Evolutionary conservation across 2,329 filamentous ascomycete species (phyloP).

Genomic region (Xylariaceae sp.): DNA sequence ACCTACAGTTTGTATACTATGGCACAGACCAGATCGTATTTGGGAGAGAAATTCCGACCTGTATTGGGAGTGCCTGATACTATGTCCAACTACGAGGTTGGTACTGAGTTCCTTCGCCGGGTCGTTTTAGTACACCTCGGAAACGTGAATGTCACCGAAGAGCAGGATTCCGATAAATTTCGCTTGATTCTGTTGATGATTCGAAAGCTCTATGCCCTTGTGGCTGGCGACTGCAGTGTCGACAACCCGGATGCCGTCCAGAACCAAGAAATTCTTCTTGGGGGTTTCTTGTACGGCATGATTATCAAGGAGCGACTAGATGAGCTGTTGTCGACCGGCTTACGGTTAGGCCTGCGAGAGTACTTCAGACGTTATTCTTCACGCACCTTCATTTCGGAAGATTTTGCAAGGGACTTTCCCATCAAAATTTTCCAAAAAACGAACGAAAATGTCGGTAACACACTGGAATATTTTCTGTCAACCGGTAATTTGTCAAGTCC

Average conservation of each 20-base stretch:
- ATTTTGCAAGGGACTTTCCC: conserved; percentile 77
- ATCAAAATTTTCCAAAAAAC: conserved; percentile 72
- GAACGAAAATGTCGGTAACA: conserved; percentile 83
- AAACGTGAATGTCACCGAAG: conserved; percentile 75
- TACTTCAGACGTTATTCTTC: conserved; percentile 53
- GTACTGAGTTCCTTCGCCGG: conserved; percentile 84
- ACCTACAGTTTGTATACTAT: conserved; percentile 79
- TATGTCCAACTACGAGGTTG: conserved; percentile 82
- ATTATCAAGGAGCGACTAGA: conserved; percentile 93
- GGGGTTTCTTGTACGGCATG: conserved; percentile 90
- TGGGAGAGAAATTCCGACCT: conserved; percentile 87
- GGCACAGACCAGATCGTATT: conserved; percentile 75
- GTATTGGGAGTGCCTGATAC: conserved; percentile 81
- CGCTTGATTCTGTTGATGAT: conserved; percentile 93
- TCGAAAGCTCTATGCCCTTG: conserved; percentile 87
- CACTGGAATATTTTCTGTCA: conserved; percentile 91
- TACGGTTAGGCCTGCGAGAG: conserved; percentile 53
- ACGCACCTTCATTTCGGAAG: conserved; percentile 71
- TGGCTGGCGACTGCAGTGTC: conserved; percentile 84
- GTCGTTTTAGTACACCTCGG: conserved; percentile 91
- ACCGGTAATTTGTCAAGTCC: conserved; percentile 91
- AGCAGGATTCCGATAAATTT: conserved; percentile 89
- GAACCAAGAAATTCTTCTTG: conserved; percentile 91
- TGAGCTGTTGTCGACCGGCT: conserved; percentile 66
- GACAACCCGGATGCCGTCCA: conserved; percentile 97